These are phyloP conservation scores for Candida tallmaniae DNA, from an alignment of 805 yeast species.

Conservation along the genomic window DNA sequence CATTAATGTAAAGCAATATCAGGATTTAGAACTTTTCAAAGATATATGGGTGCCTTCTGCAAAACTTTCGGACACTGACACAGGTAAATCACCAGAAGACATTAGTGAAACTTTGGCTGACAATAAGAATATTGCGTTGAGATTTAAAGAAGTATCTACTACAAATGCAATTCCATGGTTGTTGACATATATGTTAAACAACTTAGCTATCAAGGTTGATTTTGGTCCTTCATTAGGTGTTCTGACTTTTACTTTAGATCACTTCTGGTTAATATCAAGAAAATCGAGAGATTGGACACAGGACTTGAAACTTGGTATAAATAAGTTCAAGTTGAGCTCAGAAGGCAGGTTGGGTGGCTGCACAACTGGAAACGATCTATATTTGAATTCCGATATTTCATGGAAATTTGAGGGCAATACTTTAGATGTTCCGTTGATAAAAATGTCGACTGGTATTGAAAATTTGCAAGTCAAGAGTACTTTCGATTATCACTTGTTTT, in stretches of 20 bases:
- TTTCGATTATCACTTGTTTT: slow-evolving; percentile 83
- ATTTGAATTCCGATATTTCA: slow-evolving; percentile 59
- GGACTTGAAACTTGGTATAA: slow-evolving; percentile 57
- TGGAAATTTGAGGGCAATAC: slow-evolving; percentile 54
- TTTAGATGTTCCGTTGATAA: slow-evolving; percentile 62
- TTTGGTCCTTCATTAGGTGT: slow-evolving; percentile 83
- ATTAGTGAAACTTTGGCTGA: slow-evolving; percentile 12
- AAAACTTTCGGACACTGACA: slow-evolving; percentile 7
- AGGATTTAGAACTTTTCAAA: slow-evolving; percentile 75
- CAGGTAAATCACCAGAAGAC: not conserved
- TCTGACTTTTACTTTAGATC: slow-evolving; percentile 48
- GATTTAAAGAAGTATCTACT: slow-evolving; percentile 54
- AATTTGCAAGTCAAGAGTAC: slow-evolving; percentile 57
- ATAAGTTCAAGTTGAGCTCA: slow-evolving; percentile 46
- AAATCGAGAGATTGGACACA: slow-evolving; percentile 71
- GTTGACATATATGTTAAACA: slow-evolving; percentile 50
- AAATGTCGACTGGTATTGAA: slow-evolving; percentile 53
- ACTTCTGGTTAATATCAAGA: slow-evolving; percentile 64
- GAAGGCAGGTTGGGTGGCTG: slow-evolving; percentile 80
- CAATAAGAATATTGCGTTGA: slow-evolving; percentile 37
- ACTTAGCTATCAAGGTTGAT: slow-evolving; percentile 56
- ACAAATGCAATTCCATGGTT: slow-evolving; percentile 74
- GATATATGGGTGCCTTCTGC: slow-evolving; percentile 70
- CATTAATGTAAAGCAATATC: slow-evolving; percentile 78
- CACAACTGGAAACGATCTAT: slow-evolving; percentile 45